Evolutionary conservation across 495 filamentous ascomycete genomes (phyloP).

Genomic region (Letharia lupina): DNA sequence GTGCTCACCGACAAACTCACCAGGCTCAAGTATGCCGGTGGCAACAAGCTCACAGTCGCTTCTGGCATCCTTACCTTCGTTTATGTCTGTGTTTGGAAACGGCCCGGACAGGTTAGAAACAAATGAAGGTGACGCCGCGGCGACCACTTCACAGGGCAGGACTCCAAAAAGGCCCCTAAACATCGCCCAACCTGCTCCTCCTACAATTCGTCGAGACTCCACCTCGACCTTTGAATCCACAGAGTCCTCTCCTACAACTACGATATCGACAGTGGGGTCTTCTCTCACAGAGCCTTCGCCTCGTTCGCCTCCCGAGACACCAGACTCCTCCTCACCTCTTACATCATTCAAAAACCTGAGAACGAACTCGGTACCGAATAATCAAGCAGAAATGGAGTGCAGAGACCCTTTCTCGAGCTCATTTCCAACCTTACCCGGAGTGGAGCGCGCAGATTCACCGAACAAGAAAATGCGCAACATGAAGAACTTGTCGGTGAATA

Average conservation of each 20-base stretch:
- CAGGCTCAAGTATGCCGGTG: conserved; percentile 25
- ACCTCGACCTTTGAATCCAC: conserved; percentile 78
- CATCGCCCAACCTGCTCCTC: conserved; percentile 29
- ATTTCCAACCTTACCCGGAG: conserved; percentile 38
- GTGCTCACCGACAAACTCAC: neutral
- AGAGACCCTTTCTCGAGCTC: conserved; percentile 33
- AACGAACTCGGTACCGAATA: conserved; percentile 12
- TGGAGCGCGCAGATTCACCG: conserved; percentile 46
- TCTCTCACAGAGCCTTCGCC: conserved; percentile 85
- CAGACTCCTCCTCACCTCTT: conserved; percentile 54
- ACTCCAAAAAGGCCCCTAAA: conserved; percentile 16
- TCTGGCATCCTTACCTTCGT: conserved; percentile 27
- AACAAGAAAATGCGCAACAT: conserved; percentile 74
- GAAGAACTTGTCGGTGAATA: conserved; percentile 87
- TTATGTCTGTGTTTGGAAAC: conserved; percentile 30
- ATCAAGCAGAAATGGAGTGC: conserved; percentile 21
- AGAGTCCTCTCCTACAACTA: conserved; percentile 92
- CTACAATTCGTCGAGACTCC: conserved; percentile 34
- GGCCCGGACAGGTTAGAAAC: conserved; percentile 17
- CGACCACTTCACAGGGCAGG: conserved; percentile 10
- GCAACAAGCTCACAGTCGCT: conserved; percentile 27
- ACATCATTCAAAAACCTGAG: conserved; percentile 37
- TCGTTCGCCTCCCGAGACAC: conserved; percentile 85
- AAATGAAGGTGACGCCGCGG: conserved; percentile 13
- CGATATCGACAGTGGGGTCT: conserved; percentile 86